Evolutionary conservation across 331 rosid species (phyloP).

Genomic region (Prunus yedoensis): DNA sequence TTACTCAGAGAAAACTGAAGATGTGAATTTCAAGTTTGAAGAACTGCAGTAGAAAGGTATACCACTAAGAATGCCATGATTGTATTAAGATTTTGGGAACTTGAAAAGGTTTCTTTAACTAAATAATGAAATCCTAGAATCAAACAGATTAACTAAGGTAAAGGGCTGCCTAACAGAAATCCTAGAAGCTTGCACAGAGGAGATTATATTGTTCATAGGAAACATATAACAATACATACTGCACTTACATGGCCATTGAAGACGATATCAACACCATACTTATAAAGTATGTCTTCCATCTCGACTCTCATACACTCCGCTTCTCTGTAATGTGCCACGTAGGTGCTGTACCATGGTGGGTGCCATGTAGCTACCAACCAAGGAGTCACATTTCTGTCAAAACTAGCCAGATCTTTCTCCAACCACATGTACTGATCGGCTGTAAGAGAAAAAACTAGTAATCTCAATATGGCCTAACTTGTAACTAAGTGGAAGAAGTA

Average conservation of each 20-base stretch:
- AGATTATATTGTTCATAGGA: background rate
- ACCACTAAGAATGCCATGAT: too few species aligned
- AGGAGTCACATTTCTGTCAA: slow-evolving; percentile 80
- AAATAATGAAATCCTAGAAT: background rate
- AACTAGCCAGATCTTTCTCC: slow-evolving; percentile 69
- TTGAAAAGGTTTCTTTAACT: background rate
- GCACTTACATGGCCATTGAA: slow-evolving; percentile 85
- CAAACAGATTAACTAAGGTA: too few species aligned
- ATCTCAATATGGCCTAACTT: background rate
- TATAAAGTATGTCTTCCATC: slow-evolving; percentile 78
- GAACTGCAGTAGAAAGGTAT: too few species aligned
- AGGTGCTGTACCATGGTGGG: slow-evolving; percentile 94
- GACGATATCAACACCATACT: slow-evolving; percentile 71
- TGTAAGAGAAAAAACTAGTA: slow-evolving; percentile 23
- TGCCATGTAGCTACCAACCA: slow-evolving; percentile 96
- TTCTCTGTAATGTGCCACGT: slow-evolving; percentile 83
- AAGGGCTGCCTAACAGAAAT: background rate
- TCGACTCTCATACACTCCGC: slow-evolving; percentile 90
- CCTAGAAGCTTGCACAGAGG: slow-evolving; percentile 1
- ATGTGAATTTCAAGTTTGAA: too few species aligned
- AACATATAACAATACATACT: background rate
- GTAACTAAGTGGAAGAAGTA: background rate
- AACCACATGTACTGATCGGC: slow-evolving; percentile 88
- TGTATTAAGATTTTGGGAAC: background rate
- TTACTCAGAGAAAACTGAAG: too few species aligned